Evolutionary conservation across 169 alveolate species (phyloP).

Genomic region (Sarcocystis neurona): DNA sequence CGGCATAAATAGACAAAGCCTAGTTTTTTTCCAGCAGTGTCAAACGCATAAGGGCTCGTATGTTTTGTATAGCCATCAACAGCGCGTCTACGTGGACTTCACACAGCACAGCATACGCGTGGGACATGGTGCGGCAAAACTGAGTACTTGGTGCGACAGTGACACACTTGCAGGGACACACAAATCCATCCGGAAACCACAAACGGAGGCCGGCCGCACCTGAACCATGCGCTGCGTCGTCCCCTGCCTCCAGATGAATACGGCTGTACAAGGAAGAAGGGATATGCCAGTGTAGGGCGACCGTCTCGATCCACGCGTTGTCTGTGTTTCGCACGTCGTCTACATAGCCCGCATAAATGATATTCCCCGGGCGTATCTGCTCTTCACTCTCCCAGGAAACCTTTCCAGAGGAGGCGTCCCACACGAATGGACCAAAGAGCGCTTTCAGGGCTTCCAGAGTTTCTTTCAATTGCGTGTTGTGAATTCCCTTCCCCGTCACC

Average conservation of each 20-base stretch:
- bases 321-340: constrained; percentile 62
- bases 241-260: constrained; percentile 41
- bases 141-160: too few species aligned
- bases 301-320: constrained; percentile 64
- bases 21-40: too few species aligned
- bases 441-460: constrained; percentile 3
- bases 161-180: too few species aligned
- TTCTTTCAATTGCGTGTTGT: not conserved
- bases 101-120: too few species aligned
- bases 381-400: not conserved
- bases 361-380: constrained; percentile 14
- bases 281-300: constrained; percentile 53
- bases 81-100: too few species aligned
- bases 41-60: too few species aligned
- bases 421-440: constrained; percentile 18
- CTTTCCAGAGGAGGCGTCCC: not conserved
- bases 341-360: constrained; percentile 51
- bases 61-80: too few species aligned
- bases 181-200: not conserved
- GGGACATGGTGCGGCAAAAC: too few species aligned
- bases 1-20: too few species aligned
- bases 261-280: not conserved
- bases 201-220: constrained; percentile 13
- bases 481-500: not conserved
- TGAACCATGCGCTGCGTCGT: constrained; percentile 38